Percentiles rank a stretch among this genome's conserved stretches.
phyloP scores from a whole-genome alignment of 345 rosid species.

The Ricinus communis region DNA sequence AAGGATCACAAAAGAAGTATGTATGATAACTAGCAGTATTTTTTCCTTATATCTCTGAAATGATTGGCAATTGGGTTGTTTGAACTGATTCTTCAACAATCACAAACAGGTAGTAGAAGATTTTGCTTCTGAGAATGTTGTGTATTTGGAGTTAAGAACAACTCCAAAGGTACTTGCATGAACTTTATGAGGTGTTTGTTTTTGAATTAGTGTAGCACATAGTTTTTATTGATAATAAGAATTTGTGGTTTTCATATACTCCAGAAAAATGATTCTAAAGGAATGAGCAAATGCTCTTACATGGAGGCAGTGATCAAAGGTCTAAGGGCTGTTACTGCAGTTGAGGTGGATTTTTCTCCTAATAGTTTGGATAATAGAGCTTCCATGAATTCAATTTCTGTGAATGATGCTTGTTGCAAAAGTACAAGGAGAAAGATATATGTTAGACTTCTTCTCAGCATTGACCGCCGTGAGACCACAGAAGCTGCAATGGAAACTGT shows the following conservation, averaged over 20 bases:
- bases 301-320: constrained; percentile 91
- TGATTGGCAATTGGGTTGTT: not conserved
- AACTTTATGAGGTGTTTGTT: not conserved
- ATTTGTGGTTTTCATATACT: constrained; percentile 22
- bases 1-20: constrained; percentile 84
- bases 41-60: not conserved
- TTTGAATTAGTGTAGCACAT: not conserved
- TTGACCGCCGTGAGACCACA: constrained; percentile 89
- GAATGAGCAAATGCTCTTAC: constrained; percentile 93
- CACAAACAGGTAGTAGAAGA: constrained; percentile 78
- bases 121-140: constrained; percentile 86
- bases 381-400: constrained; percentile 18
- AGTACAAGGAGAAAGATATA: constrained; percentile 57
- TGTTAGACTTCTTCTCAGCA: constrained; percentile 94
- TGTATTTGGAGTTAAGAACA: constrained; percentile 86
- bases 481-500: constrained; percentile 93
- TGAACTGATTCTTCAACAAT: not conserved
- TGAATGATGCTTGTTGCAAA: constrained; percentile 35
- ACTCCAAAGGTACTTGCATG: constrained; percentile 76
- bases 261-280: constrained; percentile 74
- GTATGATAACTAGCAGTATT: constrained; percentile 33
- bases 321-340: constrained; percentile 52
- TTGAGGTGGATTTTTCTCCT: constrained; percentile 56
- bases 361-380: constrained; percentile 19
- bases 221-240: constrained; percentile 12